Evolutionary conservation across 106 monocot genomes (phyloP).

Genomic region (Cymbidium sinense): DNA sequence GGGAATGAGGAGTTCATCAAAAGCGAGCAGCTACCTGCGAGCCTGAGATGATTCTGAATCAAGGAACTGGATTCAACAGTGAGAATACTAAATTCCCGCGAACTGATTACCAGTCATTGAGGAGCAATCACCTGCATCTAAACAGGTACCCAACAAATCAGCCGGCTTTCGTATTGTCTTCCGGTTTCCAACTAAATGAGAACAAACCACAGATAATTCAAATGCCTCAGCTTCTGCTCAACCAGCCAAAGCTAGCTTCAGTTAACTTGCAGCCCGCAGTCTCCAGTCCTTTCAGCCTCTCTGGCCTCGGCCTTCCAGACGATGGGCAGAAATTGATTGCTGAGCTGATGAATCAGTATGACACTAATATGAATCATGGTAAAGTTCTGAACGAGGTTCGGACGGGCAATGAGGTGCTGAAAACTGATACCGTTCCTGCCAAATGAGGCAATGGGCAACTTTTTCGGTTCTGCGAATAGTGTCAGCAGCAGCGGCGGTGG

Average conservation of each 20-base stretch:
- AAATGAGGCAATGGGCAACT: not conserved
- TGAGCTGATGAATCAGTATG: conserved; percentile 39
- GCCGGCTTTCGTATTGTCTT: not conserved
- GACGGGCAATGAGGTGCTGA: not conserved
- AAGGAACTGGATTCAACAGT: conserved; percentile 31
- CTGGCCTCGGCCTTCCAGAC: conserved; percentile 20
- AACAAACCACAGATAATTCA: conserved; percentile 27
- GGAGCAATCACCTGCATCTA: conserved; percentile 32
- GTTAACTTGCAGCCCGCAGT: not conserved
- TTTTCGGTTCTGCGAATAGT: not conserved
- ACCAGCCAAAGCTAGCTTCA: not conserved
- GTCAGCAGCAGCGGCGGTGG: not conserved
- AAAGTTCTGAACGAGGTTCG: not conserved
- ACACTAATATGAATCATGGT: conserved; percentile 9
- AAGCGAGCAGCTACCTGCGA: conserved; percentile 22
- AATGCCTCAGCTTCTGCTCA: not conserved
- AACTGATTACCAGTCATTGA: conserved; percentile 21
- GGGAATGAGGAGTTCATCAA: conserved; percentile 28
- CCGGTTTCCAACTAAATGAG: conserved; percentile 17
- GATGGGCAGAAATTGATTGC: conserved; percentile 41
- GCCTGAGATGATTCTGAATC: conserved; percentile 17
- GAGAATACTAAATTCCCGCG: conserved; percentile 44
- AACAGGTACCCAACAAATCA: conserved; percentile 1
- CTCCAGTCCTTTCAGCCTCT: conserved; percentile 1
- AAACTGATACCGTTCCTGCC: not conserved